Evolutionary conservation across 2,329 filamentous ascomycete species (phyloP), one percentile per base, ranked within the genome.

Genomic region (Sclerotinia subarctica): DNA sequence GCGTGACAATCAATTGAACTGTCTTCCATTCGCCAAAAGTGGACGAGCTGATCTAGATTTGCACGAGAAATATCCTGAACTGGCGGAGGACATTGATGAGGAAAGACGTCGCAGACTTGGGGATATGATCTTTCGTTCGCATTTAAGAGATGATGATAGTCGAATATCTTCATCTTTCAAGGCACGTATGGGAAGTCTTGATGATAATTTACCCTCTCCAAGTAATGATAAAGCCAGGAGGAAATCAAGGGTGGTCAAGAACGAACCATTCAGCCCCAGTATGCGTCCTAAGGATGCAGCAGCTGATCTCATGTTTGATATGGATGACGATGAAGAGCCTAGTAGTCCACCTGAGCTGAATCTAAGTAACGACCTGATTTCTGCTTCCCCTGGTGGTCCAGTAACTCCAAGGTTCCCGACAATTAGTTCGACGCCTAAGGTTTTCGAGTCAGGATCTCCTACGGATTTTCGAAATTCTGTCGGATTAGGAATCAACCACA

Each of bases 281-380:
- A 81, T 95, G 56, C 88, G 86, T 66, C 84, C 90, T 1, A 93
- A 88, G 74, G 84, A 84, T 26, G 94, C 90, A 0, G 81, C 84
- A 1, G 84, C 84, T 49, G 94, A 97, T 73, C 83, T 97, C 66
- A 96, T 97, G 78, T 97, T 97, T 76, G 88, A 92, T 72, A 97
- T 97, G 93, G 94, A 97, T 69, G 93, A 96, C 26, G 77, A 77
- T 42, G 74, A 76, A 24, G 52, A 68, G 19, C 66, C 72, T 13
- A 46, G 60, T 15, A 54, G 57, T 64, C 51, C 7, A 15, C 66
- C 51, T 44, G 46, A 29, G 4, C 26, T 65, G 15, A 68, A 57
- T 17, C 32, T 49, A 26, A n/a, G 58, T 32, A 26, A 49, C 26
- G 66, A 73, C 3, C 38, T 68, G 21, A 66, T 42, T 47, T 44